These are phyloP conservation scores for Maudiozyma bulderi DNA, from an alignment of 805 yeast genomes.

Conservation along the genomic window DNA sequence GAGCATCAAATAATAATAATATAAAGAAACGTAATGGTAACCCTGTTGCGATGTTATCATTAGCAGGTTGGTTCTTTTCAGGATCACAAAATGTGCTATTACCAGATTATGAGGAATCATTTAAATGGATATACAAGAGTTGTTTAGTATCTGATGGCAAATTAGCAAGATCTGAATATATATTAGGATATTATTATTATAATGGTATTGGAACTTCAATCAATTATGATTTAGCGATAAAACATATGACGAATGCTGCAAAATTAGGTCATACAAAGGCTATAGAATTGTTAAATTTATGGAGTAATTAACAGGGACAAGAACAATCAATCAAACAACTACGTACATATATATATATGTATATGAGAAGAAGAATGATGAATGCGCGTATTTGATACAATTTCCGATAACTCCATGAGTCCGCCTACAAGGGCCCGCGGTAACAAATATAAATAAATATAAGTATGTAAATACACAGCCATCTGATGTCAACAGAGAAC, in stretches of 20 bases:
- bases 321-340: too few species aligned
- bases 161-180: constrained; percentile 54
- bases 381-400: too few species aligned
- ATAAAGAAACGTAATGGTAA: constrained; percentile 36
- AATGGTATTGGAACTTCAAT: constrained; percentile 50
- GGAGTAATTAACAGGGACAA: neutral
- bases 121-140: constrained; percentile 52
- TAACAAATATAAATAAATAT: too few species aligned
- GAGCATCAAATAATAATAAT: constrained; percentile 38
- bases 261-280: constrained; percentile 55
- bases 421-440: too few species aligned
- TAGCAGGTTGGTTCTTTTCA: constrained; percentile 70
- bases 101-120: constrained; percentile 55
- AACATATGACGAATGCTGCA: constrained; percentile 52
- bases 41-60: constrained; percentile 58
- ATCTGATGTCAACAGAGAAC: too few species aligned
- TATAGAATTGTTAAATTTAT: constrained; percentile 9
- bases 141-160: constrained; percentile 41
- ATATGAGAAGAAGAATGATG: too few species aligned
- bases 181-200: constrained; percentile 58
- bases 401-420: too few species aligned
- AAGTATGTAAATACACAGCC: too few species aligned
- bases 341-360: neutral
- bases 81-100: constrained; percentile 49
- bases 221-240: constrained; percentile 35